A percentile compares a stretch with the other conserved stretches of the same genome.
phyloP scores from a whole-genome alignment of 106 monocot species.

The Dioscorea dumetorum region DNA sequence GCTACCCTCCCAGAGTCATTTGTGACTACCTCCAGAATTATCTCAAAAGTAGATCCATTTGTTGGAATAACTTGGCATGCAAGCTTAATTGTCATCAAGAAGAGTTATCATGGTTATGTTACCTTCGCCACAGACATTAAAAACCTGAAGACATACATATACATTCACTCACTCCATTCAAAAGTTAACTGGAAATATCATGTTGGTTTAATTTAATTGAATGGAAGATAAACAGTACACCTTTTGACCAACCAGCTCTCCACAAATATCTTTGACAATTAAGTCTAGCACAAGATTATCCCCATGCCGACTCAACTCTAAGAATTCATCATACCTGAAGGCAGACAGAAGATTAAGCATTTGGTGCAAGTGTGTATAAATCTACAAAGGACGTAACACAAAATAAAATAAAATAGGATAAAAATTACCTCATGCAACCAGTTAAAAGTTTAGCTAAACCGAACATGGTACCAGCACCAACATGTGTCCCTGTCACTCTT shows the following conservation, averaged over 20 bases:
- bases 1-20: too few relatives aligned
- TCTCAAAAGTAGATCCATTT: too few relatives aligned
- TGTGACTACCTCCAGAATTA: too few relatives aligned
- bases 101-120: too few relatives aligned
- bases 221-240: slow-evolving; percentile 16
- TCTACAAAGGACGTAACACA: not conserved
- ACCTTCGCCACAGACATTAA: too few relatives aligned
- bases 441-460: slow-evolving; percentile 78
- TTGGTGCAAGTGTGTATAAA: not conserved
- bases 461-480: slow-evolving; percentile 76
- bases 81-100: too few relatives aligned
- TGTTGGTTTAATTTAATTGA: not conserved
- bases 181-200: too few relatives aligned
- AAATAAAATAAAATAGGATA: too few relatives aligned
- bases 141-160: too few relatives aligned
- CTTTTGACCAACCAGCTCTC: slow-evolving; percentile 58
- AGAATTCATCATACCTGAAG: slow-evolving; percentile 73
- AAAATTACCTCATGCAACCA: slow-evolving; percentile 51
- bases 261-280: slow-evolving; percentile 73
- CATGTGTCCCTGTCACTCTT: slow-evolving; percentile 72
- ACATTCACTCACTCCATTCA: too few relatives aligned
- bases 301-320: slow-evolving; percentile 60
- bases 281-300: slow-evolving; percentile 71
- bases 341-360: not conserved
- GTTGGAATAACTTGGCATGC: too few relatives aligned